phyloP scores from a whole-genome alignment of 768 basidiomycete genomes.

The Leccinum broughii region DNA sequence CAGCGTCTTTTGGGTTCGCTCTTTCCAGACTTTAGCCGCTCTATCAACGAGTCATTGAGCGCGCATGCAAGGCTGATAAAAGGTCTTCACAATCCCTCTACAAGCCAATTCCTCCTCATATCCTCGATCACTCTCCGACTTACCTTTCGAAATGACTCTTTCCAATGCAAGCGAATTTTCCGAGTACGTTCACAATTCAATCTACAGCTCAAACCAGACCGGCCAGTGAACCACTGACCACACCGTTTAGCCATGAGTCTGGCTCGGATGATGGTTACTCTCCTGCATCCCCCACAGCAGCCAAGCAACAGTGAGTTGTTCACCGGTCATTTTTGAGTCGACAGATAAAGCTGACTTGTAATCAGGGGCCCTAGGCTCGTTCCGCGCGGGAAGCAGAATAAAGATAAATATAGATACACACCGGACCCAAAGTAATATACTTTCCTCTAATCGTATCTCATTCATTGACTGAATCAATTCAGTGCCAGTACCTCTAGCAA shows the following conservation, averaged over 20 bases:
- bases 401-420: rapidly evolving
- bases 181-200: slow-evolving; percentile 3
- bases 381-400: slow-evolving; percentile 1
- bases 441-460: not conserved
- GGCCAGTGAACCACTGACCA: not conserved
- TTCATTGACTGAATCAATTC: not conserved
- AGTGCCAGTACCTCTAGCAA: not conserved
- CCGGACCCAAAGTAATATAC: not conserved
- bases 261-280: not conserved
- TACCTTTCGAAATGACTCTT: not conserved
- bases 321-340: not conserved
- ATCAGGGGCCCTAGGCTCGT: not conserved
- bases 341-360: not conserved
- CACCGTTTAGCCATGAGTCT: not conserved
- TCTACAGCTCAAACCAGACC: not conserved
- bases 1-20: slow-evolving; percentile 6
- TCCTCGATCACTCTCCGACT: not conserved
- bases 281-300: not conserved
- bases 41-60: not conserved
- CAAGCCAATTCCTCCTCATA: not conserved
- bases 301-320: not conserved
- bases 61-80: slow-evolving; percentile 20
- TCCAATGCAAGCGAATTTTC: not conserved
- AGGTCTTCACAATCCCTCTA: not conserved
- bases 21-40: slow-evolving; percentile 9